Conservation (phyloP, 306 rosid genomes). For the Prunus persica region Prunus_persica_NCBIv2 NC_034012.1:11585501-11586000, state of each 20-base stretch:
- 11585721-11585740: neutral
- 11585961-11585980: slow-evolving; percentile 1
- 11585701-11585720: neutral
- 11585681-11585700: neutral
- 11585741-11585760: neutral
- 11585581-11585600: slow-evolving; percentile 30
- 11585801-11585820: neutral
- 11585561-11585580: slow-evolving; percentile 35
- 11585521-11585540: slow-evolving; percentile 26
- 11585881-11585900: slow-evolving; percentile 12
- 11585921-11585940: slow-evolving; percentile 28
- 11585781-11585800: neutral
- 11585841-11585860: neutral
- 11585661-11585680: neutral
- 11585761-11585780: neutral
- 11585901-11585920: slow-evolving; percentile 19
- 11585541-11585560: slow-evolving; percentile 26
- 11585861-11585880: neutral
- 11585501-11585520: slow-evolving; percentile 42
- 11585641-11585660: slow-evolving; percentile 43
- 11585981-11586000: slow-evolving; percentile 1
- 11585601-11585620: slow-evolving; percentile 38
- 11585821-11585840: no score
- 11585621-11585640: slow-evolving; percentile 40
- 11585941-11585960: slow-evolving; percentile 29